Base-by-base conservation (phyloP, 2,329 filamentous ascomycete genomes). In the Colletotrichum sp. region DNA sequence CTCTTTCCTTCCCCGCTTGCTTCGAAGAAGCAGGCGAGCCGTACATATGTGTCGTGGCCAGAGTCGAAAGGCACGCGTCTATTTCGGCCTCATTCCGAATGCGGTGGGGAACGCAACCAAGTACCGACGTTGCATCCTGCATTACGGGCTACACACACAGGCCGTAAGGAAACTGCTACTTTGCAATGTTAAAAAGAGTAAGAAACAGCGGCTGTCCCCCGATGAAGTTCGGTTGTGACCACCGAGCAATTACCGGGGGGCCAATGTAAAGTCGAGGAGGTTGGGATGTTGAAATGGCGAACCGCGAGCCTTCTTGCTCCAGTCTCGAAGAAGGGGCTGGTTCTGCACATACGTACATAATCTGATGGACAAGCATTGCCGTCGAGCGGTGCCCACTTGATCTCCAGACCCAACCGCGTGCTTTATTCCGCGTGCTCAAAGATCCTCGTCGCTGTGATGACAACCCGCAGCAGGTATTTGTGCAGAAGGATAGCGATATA, bases 11-110 rank as follows among this genome's bases (percentile, higher is more conserved):
- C 10, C 44, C 44, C 44, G 44, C 44, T 49, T 49, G 44, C 44
- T 49, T 49, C 10, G 18, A 49, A 65, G 32, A 65, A 65, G 32
- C 62, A 44, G 36, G 21, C n/a, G 15, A 65, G 34, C 8, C 32
- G n/a, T 32, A 64, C 28, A 64, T 44, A 32, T 21, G 24, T 44
- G 28, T 49, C 18, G 24, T 59, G 28, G 34, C 59, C 21, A 49
- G 36, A 36, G n/a, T 26, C 21, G 49, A 24, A 13, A 55, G 65
- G 57, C n/a, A 32, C 69, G 52, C 39, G 12, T 66, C 63, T 66
- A 59, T 68, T 65, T 76, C 73, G 73, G 73, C 70, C 65, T 76
- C 64, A 76, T 76, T 73, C 64, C 70, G 73, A 76, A 32, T 18
- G 24, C n/a, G 21, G 73, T 73, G 70, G 73, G 36, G 65, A 72